Conservation (phyloP, 805 yeast species). For the Candida ulmi region DNA sequence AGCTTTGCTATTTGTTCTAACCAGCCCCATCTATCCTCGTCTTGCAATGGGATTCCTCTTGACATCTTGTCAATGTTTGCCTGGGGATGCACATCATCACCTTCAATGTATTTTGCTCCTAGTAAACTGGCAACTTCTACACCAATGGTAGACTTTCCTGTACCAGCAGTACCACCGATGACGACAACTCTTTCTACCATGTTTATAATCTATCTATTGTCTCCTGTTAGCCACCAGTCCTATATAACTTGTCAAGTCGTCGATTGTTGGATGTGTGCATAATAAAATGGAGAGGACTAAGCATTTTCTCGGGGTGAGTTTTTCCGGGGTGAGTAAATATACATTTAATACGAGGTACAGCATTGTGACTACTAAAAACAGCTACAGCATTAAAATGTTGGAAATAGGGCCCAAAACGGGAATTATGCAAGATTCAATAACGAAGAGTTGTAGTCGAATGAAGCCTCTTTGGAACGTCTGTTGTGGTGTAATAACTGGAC, state of each 20-base stretch:
- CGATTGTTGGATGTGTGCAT: too few species aligned
- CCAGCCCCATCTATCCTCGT: slow-evolving; percentile 95
- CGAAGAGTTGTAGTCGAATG: not conserved
- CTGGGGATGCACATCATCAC: slow-evolving; percentile 74
- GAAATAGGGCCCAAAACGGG: too few species aligned
- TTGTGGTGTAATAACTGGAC: not conserved
- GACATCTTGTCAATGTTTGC: slow-evolving; percentile 81
- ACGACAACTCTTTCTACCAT: slow-evolving; percentile 38
- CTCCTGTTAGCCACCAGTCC: too few species aligned
- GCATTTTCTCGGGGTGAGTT: not conserved
- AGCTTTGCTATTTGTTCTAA: slow-evolving; percentile 42
- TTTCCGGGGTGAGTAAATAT: not conserved
- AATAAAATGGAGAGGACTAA: too few species aligned
- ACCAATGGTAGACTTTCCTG: slow-evolving; percentile 87
- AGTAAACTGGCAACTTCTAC: slow-evolving; percentile 39
- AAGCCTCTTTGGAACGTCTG: not conserved
- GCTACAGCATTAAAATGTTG: too few species aligned
- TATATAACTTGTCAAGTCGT: too few species aligned
- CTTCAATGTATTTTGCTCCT: slow-evolving; percentile 66
- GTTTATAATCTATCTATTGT: too few species aligned
- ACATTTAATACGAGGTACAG: too few species aligned
- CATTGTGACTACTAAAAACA: too few species aligned
- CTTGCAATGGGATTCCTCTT: slow-evolving; percentile 71
- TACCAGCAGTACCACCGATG: slow-evolving; percentile 94
- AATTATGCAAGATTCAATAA: too few species aligned